These are phyloP conservation scores for Raffaelea albimanens DNA, from an alignment of 2,329 filamentous ascomycete species.

Conservation along the genomic window DNA sequence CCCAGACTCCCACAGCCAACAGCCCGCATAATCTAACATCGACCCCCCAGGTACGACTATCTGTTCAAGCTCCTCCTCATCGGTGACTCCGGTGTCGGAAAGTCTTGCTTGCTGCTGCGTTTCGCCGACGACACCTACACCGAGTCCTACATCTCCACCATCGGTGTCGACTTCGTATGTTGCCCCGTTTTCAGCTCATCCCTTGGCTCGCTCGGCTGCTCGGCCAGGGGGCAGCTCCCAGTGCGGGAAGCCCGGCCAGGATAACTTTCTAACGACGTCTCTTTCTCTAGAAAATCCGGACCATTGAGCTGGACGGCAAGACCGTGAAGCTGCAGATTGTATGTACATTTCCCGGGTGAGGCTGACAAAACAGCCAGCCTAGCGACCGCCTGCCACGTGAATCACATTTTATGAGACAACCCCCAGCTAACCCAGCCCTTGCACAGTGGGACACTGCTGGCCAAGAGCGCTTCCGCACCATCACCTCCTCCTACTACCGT, in stretches of 20 bases:
- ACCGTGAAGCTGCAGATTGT: slow-evolving; percentile 99
- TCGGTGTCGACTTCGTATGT: slow-evolving; percentile 97
- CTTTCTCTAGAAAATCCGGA: slow-evolving; percentile 82
- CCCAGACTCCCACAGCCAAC: no score
- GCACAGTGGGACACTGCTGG: slow-evolving; percentile 94
- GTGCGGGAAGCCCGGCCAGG: no score
- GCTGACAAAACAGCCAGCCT: slow-evolving; percentile 14
- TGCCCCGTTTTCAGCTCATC: not conserved
- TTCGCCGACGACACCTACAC: slow-evolving; percentile 99
- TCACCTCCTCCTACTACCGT: slow-evolving; percentile 99
- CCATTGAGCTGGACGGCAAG: slow-evolving; percentile 98
- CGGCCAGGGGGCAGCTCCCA: no score
- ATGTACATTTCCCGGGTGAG: slow-evolving; percentile 19
- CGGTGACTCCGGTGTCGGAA: slow-evolving; percentile 99
- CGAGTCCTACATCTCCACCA: slow-evolving; percentile 99
- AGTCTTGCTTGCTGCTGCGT: slow-evolving; percentile 95
- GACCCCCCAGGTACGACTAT: slow-evolving; percentile 90
- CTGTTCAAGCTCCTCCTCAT: slow-evolving; percentile 99
- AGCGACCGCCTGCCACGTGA: slow-evolving; percentile 7
- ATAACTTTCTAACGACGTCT: no score
- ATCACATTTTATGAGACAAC: not conserved
- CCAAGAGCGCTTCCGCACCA: slow-evolving; percentile 98
- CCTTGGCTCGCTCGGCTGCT: no score
- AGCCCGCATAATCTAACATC: slow-evolving; percentile 15
- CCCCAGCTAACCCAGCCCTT: not conserved